These are phyloP conservation scores for Basidiobolus meristosporus DNA, from an alignment of 371 early-diverging fungal genomes.

Conservation along the genomic window DNA sequence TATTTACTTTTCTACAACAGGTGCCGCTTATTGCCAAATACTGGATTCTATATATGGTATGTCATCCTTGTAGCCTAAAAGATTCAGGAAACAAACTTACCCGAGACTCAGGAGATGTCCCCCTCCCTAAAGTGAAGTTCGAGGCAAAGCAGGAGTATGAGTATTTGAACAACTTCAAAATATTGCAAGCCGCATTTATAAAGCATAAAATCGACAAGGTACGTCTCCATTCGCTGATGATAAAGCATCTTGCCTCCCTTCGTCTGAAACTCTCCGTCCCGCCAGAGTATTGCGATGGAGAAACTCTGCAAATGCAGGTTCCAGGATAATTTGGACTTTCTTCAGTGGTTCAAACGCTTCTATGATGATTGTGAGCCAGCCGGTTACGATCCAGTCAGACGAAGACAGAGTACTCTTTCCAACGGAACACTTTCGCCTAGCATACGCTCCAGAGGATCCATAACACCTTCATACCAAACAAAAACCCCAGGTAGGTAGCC, in stretches of 20 bases:
- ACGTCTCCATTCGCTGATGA: not conserved
- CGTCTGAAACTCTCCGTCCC: too few species aligned
- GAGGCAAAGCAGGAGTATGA: constrained; percentile 64
- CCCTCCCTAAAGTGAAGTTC: constrained; percentile 55
- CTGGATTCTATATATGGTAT: constrained; percentile 56
- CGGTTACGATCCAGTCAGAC: too few species aligned
- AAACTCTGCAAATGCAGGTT: constrained; percentile 77
- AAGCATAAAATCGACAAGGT: constrained; percentile 38
- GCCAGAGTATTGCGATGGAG: constrained; percentile 68
- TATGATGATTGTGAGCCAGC: constrained; percentile 32
- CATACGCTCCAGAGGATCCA: too few species aligned
- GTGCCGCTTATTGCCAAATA: constrained; percentile 63
- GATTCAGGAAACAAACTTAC: too few species aligned
- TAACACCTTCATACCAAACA: too few species aligned
- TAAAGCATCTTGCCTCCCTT: not conserved
- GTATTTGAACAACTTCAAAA: constrained; percentile 60
- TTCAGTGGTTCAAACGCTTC: constrained; percentile 81
- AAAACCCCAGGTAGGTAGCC: too few species aligned
- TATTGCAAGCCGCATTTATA: constrained; percentile 45
- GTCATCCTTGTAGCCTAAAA: too few species aligned
- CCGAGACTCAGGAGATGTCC: constrained; percentile 13
- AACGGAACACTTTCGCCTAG: too few species aligned
- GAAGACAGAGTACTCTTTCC: too few species aligned
- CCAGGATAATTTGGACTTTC: constrained; percentile 92
- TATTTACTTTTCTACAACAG: too few species aligned